phyloP scores from a whole-genome alignment of 1,284 basidiomycete genomes.

The Trichosporon coremiiforme region DNA sequence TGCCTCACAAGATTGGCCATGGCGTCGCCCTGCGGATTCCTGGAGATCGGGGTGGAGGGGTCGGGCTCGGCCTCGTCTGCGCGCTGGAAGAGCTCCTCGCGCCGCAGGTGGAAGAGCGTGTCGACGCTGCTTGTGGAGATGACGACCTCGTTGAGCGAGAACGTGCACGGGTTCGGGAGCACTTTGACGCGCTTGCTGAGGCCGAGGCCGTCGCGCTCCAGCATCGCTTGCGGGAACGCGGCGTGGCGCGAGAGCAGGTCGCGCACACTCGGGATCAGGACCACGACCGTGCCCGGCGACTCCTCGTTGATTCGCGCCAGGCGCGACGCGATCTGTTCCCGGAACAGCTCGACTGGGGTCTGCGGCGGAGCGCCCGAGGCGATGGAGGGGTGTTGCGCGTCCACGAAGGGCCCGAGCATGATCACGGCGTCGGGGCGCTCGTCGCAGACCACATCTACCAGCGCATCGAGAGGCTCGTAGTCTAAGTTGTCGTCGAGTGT shows the following conservation, averaged over 20 bases:
- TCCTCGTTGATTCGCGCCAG: constrained; percentile 65
- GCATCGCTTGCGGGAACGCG: constrained; percentile 82
- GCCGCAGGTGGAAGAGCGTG: constrained; percentile 81
- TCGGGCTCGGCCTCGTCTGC: constrained; percentile 68
- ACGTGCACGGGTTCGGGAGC: constrained; percentile 83
- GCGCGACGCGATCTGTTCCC: constrained; percentile 65
- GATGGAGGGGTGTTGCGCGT: constrained; percentile 71
- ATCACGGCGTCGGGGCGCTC: constrained; percentile 75
- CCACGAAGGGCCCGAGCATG: constrained; percentile 89
- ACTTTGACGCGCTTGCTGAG: constrained; percentile 67
- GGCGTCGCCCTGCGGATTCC: constrained; percentile 64
- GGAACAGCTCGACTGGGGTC: constrained; percentile 71
- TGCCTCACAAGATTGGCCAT: constrained; percentile 80
- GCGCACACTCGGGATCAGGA: constrained; percentile 78
- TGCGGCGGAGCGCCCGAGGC: constrained; percentile 69
- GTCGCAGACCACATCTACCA: constrained; percentile 64
- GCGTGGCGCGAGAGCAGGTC: constrained; percentile 79
- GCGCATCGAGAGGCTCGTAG: constrained; percentile 68
- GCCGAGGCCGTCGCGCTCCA: constrained; percentile 59
- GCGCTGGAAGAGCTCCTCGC: constrained; percentile 76
- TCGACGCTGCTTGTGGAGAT: constrained; percentile 82
- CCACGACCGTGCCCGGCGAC: constrained; percentile 68
- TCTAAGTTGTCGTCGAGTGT: constrained; percentile 74
- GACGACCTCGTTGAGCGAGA: constrained; percentile 79
- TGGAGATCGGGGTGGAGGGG: constrained; percentile 38